Evolutionary conservation across 1,284 basidiomycete species (phyloP).

Genomic region (Ustilago esculenta): DNA sequence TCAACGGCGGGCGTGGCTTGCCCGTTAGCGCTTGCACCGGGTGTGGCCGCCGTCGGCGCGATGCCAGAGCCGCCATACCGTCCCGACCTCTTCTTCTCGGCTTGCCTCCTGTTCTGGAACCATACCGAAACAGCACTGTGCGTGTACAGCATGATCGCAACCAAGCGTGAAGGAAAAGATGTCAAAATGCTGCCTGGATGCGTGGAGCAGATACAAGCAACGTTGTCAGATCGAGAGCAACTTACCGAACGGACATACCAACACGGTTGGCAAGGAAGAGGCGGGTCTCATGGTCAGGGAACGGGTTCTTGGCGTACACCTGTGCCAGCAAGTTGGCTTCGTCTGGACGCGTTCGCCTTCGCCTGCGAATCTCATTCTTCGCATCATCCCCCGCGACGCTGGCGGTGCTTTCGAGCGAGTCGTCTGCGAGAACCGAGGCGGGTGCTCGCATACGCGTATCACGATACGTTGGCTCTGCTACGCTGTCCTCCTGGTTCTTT

Average conservation of each 20-base stretch:
- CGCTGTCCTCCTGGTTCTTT: slow-evolving; percentile 29
- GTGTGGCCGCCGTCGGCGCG: not conserved
- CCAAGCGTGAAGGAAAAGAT: not conserved
- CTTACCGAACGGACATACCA: slow-evolving; percentile 61
- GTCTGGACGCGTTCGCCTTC: slow-evolving; percentile 57
- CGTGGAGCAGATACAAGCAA: too few species aligned
- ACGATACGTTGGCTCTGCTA: slow-evolving; percentile 3
- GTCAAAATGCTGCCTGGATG: slow-evolving; percentile 7
- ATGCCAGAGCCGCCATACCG: slow-evolving; percentile 51
- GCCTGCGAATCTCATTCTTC: slow-evolving; percentile 43
- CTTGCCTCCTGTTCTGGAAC: slow-evolving; percentile 65
- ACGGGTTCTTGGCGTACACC: slow-evolving; percentile 58
- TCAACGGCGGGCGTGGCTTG: slow-evolving; percentile 6
- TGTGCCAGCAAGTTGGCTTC: slow-evolving; percentile 57
- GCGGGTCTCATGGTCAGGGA: slow-evolving; percentile 60
- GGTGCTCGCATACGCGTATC: slow-evolving; percentile 9
- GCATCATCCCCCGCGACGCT: slow-evolving; percentile 33
- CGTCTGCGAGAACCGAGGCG: slow-evolving; percentile 31
- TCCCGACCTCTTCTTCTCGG: slow-evolving; percentile 64
- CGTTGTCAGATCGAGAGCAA: too few species aligned
- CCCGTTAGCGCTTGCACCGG: not conserved
- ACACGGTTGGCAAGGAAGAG: slow-evolving; percentile 52
- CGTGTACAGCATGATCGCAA: not conserved
- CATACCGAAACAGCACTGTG: slow-evolving; percentile 59
- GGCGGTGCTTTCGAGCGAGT: slow-evolving; percentile 38